phyloP scores from a whole-genome alignment of 768 basidiomycete species.

The Boletus huronensis region DNA sequence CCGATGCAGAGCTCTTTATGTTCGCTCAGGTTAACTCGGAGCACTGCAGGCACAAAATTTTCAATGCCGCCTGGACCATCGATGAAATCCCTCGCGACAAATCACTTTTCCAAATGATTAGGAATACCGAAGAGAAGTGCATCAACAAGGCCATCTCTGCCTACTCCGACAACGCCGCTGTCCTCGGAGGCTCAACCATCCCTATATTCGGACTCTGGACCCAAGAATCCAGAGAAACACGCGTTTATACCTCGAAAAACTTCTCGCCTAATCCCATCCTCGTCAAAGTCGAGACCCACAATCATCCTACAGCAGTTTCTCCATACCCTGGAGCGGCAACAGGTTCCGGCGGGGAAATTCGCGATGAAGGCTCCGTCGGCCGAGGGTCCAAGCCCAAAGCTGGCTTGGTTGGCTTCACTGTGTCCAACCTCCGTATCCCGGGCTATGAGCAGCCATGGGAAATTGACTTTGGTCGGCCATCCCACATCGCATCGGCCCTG shows the following conservation, averaged over 20 bases:
- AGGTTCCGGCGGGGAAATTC: constrained; percentile 96
- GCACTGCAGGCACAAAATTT: constrained; percentile 99
- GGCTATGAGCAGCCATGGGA: constrained; percentile 95
- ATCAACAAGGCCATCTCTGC: constrained; percentile 85
- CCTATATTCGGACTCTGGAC: constrained; percentile 67
- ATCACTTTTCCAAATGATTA: constrained; percentile 95
- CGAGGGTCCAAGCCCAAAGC: constrained; percentile 96
- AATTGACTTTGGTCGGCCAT: constrained; percentile 84
- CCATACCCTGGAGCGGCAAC: constrained; percentile 99
- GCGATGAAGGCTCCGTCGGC: constrained; percentile 96
- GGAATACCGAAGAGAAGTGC: constrained; percentile 84
- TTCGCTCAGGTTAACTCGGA: constrained; percentile 99
- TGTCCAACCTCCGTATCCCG: constrained; percentile 90
- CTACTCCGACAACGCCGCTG: constrained; percentile 98
- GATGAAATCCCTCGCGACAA: constrained; percentile 60
- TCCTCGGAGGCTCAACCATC: constrained; percentile 67
- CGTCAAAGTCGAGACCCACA: constrained; percentile 98
- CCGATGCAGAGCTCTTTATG: constrained; percentile 99
- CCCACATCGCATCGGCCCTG: constrained; percentile 87
- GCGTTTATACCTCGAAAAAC: constrained; percentile 51
- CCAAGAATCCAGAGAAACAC: constrained; percentile 18
- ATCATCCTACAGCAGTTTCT: constrained; percentile 97
- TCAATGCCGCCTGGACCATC: constrained; percentile 96
- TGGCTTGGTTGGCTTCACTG: constrained; percentile 88
- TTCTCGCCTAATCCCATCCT: constrained; percentile 82